These are phyloP conservation scores for Dispira parvispora DNA, from an alignment of 192 early-diverging fungal species.

Conservation along the genomic window DNA sequence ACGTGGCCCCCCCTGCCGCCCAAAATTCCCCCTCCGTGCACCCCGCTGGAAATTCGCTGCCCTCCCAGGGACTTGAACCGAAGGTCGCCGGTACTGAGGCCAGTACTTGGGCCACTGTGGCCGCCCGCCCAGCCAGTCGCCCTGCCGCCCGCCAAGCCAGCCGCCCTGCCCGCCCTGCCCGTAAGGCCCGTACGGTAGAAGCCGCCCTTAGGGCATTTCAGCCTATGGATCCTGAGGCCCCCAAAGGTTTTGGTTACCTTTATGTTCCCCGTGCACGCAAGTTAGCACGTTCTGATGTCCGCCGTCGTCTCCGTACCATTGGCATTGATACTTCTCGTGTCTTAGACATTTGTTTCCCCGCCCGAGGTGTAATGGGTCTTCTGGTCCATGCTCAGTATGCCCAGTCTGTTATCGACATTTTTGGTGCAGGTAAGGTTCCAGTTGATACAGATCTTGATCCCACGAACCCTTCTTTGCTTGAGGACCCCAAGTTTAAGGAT, in stretches of 20 bases:
- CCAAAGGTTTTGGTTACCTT: slow-evolving; percentile 4
- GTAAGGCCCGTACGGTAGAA: slow-evolving; percentile 4
- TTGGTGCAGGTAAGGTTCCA: slow-evolving; percentile 4
- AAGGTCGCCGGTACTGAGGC: slow-evolving; percentile 3
- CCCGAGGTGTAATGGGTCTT: slow-evolving; percentile 4
- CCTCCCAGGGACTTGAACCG: slow-evolving; percentile 3
- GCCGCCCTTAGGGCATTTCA: slow-evolving; percentile 3
- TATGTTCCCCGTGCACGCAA: slow-evolving; percentile 4
- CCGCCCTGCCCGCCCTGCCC: slow-evolving; percentile 3
- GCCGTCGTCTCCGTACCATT: slow-evolving; percentile 3
- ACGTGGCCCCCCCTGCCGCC: slow-evolving; percentile 3
- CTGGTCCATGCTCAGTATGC: slow-evolving; percentile 4
- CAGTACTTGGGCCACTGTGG: slow-evolving; percentile 3
- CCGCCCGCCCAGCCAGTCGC: slow-evolving; percentile 3
- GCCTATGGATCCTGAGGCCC: slow-evolving; percentile 3
- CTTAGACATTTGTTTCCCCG: slow-evolving; percentile 4
- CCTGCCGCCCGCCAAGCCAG: slow-evolving; percentile 3
- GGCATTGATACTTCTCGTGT: slow-evolving; percentile 4
- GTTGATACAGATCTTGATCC: slow-evolving; percentile 4
- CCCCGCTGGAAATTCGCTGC: slow-evolving; percentile 3
- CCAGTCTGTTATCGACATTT: slow-evolving; percentile 4
- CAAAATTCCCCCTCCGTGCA: slow-evolving; percentile 4
- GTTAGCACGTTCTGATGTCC: slow-evolving; percentile 4
- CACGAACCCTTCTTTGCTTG: slow-evolving; percentile 4
- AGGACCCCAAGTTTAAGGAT: slow-evolving; percentile 4